These are phyloP conservation scores for Fonsecaea monophora DNA, from an alignment of 2,329 filamentous ascomycete species.

Conservation along the genomic window DNA sequence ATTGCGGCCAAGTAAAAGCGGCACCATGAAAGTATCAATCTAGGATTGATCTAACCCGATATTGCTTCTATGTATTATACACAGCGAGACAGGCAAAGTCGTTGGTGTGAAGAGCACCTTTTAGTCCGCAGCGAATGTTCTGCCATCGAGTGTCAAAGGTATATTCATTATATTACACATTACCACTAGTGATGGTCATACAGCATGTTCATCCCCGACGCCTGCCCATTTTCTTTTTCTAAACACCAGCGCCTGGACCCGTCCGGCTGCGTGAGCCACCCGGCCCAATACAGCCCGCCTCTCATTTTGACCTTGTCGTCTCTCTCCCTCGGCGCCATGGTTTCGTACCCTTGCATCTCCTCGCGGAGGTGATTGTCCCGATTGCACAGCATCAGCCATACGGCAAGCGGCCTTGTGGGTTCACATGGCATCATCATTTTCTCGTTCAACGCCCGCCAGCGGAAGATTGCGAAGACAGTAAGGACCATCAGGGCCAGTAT, in stretches of 20 bases:
- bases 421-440: slow-evolving; percentile 27
- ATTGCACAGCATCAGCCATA: slow-evolving; percentile 32
- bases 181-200: neutral
- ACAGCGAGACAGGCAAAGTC: neutral
- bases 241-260: slow-evolving; percentile 18
- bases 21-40: neutral
- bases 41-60: neutral
- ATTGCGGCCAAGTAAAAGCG: neutral
- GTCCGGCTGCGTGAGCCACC: slow-evolving; percentile 21
- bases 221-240: slow-evolving; percentile 17
- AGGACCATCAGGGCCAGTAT: slow-evolving; percentile 28
- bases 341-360: slow-evolving; percentile 17
- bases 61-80: neutral
- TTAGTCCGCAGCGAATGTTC: neutral
- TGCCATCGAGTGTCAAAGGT: neutral
- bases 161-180: neutral
- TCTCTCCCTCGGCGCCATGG: slow-evolving; percentile 5
- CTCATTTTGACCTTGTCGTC: slow-evolving; percentile 11
- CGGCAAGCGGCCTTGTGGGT: slow-evolving; percentile 25
- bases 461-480: slow-evolving; percentile 24
- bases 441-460: slow-evolving; percentile 23
- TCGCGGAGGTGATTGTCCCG: slow-evolving; percentile 19
- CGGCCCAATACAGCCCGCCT: slow-evolving; percentile 20
- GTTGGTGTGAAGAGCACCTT: neutral
- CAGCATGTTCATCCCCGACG: slow-evolving; percentile 14